Evolutionary conservation across 1,284 basidiomycete species (phyloP), one percentile per base, ranked within the genome.

Genomic region (Puccinia horiana): DNA sequence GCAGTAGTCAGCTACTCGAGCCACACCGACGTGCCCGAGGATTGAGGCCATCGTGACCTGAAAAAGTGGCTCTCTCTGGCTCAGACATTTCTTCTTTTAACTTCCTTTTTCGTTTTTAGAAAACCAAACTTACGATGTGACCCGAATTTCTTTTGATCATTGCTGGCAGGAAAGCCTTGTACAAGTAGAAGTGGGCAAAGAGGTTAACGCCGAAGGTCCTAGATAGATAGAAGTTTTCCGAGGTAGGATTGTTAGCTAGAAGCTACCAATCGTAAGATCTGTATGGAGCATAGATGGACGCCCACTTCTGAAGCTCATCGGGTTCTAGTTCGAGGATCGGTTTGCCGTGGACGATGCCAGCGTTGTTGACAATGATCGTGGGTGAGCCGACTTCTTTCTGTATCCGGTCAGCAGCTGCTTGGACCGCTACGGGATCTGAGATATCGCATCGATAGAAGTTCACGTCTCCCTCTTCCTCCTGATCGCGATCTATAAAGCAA

Each of bases 361-460:
- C 96, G 85, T 98, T 98, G 88, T 98, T 98, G 85, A 99, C 89
- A 20, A 99, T 88, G 44, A 98, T 90, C 0, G 96, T 96, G 0
- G 95, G 93, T 77, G 93, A 90, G 8, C 95, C 95, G 77, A 96
- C 89, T 93, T 95, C 85, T 49, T 20, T 18, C 35, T 69, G 52
- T n/a, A 80, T 80, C 35, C 29, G 78, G 14, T 35, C 16, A 29
- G 78, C 78, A 23, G 58, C 69, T n/a, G 20, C 9, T 72, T 58
- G 23, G 52, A 80, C 37, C 0, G 49, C 52, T 20, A 42, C 5
- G 8, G 78, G 78, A 44, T 80, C 69, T 6, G 67, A 72, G 42
- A 80, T 52, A 56, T 80, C 78, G 58, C 78, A 80, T n/a, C 63
- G 69, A 73, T 72, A 80, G 29, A 72, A 80, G 14, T 58, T 23